phyloP scores from a whole-genome alignment of 2,329 filamentous ascomycete genomes.

The Penicillium sp. region DNA sequence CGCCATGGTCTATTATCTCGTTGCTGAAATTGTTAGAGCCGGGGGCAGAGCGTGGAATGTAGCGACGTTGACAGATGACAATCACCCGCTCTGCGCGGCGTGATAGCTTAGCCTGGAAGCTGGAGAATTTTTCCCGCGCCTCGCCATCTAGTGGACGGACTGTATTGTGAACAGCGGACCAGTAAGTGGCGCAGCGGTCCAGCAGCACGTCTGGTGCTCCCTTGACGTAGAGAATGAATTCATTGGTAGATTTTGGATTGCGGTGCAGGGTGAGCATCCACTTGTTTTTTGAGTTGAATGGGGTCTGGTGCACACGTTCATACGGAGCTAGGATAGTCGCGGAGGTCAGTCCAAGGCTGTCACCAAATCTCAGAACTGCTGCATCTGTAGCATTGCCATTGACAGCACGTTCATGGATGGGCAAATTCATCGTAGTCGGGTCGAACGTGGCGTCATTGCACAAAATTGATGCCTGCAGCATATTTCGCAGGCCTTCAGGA shows the following conservation, averaged over 20 bases:
- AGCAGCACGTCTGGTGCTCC: slow-evolving; percentile 74
- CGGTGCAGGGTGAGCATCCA: slow-evolving; percentile 65
- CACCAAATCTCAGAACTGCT: slow-evolving; percentile 69
- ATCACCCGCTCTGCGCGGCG: slow-evolving; percentile 68
- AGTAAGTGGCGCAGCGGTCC: slow-evolving; percentile 59
- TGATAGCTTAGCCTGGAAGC: slow-evolving; percentile 66
- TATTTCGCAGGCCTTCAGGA: slow-evolving; percentile 52
- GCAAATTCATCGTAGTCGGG: slow-evolving; percentile 58
- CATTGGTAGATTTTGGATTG: slow-evolving; percentile 33
- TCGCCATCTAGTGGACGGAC: slow-evolving; percentile 51
- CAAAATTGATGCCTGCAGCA: slow-evolving; percentile 62
- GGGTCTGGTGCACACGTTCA: slow-evolving; percentile 65
- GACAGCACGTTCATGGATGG: slow-evolving; percentile 61
- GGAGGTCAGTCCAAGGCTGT: slow-evolving; percentile 58
- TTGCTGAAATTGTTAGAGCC: slow-evolving; percentile 52
- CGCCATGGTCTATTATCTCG: slow-evolving; percentile 44
- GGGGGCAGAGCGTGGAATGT: slow-evolving; percentile 44
- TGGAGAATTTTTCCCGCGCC: slow-evolving; percentile 52
- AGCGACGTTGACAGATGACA: slow-evolving; percentile 61
- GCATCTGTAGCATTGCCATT: slow-evolving; percentile 76
- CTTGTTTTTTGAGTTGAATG: slow-evolving; percentile 83
- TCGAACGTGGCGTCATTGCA: slow-evolving; percentile 78
- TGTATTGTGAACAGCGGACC: slow-evolving; percentile 55
- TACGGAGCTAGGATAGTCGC: slow-evolving; percentile 57
- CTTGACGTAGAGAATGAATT: slow-evolving; percentile 57